Base-by-base conservation (phyloP, 805 yeast species). In the Ogataea pini region DNA sequence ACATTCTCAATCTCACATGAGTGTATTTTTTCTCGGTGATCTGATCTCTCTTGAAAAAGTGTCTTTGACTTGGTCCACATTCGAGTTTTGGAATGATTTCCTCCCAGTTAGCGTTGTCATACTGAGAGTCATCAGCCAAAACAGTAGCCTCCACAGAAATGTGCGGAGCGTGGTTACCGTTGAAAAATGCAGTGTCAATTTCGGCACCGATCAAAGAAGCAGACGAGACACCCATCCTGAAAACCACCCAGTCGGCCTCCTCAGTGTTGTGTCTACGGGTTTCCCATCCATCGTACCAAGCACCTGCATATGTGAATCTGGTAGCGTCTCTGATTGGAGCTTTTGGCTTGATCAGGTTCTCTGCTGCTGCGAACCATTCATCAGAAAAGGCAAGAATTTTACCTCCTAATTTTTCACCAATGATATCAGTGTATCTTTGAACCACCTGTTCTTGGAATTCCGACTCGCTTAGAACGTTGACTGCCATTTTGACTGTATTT, bases 241-340 rank as follows among this genome's bases (percentile, higher is more conserved):
- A 70, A 24, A 88, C 73, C 16, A 88, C 97, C 89, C 94, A 92
- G 64, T 92, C 99, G 36, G 86, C 86, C 47, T 81, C 89, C 47
- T 75, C 87, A 1, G 80, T 70, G 67, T 92, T 92, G 73, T 92
- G 99, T 69, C 99, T 79, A 65, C 97, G 78, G 10, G 98, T 92
- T 69, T 92, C 98, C 98, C 98, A 92, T 18, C 99, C 99, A 58
- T 92, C 99, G 64, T 89, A 92, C 97, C 97, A 92, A 3, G 96
- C 96, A 44, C 98, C 98, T 3, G 91, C 79, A 50, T 79, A 86
- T 2, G 84, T 80, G 67, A 89, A 91, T 59, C 79, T 76, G 24
- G 90, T 85, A 9, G 86, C 85, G 59, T 89, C 96, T 61, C 95
- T 75, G 48, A 89, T 78, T 2, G 97, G 96, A 3, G 84, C 77